Conservation (phyloP, 1,284 basidiomycete genomes). For the Tausonia pullulans region DNA sequence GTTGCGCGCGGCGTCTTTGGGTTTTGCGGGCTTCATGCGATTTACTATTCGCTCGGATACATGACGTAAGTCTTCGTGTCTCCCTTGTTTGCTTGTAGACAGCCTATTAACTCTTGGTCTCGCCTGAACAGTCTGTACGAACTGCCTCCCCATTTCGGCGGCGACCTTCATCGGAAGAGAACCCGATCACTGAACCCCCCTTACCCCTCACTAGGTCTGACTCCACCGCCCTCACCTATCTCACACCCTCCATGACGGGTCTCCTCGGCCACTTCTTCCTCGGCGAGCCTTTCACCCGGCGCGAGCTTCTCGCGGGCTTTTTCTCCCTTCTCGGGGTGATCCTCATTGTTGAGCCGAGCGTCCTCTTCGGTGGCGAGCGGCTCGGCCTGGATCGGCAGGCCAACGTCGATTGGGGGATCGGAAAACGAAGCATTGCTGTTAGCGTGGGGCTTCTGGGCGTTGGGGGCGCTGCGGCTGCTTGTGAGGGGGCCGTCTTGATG, state of each 20-base stretch:
- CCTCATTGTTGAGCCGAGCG: constrained; percentile 56
- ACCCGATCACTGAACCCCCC: constrained; percentile 26
- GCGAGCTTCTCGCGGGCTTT: constrained; percentile 51
- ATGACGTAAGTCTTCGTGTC: constrained; percentile 16
- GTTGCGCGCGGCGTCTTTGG: constrained; percentile 52
- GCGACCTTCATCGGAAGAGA: too few species aligned
- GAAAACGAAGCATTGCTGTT: constrained; percentile 23
- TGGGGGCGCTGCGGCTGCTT: constrained; percentile 27
- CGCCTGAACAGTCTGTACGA: too few species aligned
- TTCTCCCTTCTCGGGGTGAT: constrained; percentile 51
- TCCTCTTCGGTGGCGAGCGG: constrained; percentile 51
- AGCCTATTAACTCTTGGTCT: too few species aligned
- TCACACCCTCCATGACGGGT: constrained; percentile 56
- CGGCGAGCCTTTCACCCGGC: constrained; percentile 48
- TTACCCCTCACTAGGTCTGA: constrained; percentile 60
- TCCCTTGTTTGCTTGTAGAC: constrained; percentile 46
- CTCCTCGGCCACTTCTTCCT: constrained; percentile 58
- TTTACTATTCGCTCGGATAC: constrained; percentile 11
- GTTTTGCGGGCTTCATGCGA: constrained; percentile 44
- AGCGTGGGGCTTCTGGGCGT: constrained; percentile 29
- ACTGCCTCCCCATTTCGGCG: too few species aligned
- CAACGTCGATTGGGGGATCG: constrained; percentile 17
- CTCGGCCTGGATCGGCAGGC: constrained; percentile 34
- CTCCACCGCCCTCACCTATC: constrained; percentile 62
- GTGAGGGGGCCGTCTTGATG: constrained; percentile 22